Evolutionary conservation across 2,329 filamentous ascomycete genomes (phyloP).

Genomic region (Fusarium humuli): DNA sequence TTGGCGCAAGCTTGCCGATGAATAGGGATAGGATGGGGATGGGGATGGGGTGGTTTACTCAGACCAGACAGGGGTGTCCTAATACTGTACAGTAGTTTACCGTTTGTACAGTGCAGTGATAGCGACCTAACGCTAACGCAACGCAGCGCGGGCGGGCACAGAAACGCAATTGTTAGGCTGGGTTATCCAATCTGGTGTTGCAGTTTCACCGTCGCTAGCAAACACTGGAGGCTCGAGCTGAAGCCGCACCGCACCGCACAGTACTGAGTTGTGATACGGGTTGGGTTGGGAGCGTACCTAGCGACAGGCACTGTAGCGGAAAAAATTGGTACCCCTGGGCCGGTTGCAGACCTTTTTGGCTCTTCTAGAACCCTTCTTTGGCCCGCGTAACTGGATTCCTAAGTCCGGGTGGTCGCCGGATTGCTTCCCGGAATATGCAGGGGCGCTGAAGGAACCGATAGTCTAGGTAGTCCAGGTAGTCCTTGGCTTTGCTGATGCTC

Average conservation of each 20-base stretch:
- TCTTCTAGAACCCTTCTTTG: constrained; percentile 50
- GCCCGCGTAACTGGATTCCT: constrained; percentile 46
- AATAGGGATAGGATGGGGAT: constrained; percentile 23
- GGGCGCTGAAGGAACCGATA: constrained; percentile 22
- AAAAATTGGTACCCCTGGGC: constrained; percentile 28
- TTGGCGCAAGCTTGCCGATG: constrained; percentile 43
- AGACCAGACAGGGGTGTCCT: constrained; percentile 38
- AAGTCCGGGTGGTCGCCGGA: constrained; percentile 38
- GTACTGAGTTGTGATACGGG: constrained; percentile 3
- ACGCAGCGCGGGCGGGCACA: background rate
- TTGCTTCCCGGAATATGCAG: constrained; percentile 41
- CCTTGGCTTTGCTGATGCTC: constrained; percentile 20
- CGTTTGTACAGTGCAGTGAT: constrained; percentile 17
- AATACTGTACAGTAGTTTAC: constrained; percentile 15
- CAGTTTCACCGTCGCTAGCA: constrained; percentile 39
- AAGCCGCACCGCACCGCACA: background rate
- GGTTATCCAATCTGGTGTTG: constrained; percentile 1
- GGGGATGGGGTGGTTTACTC: constrained; percentile 28
- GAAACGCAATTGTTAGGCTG: background rate
- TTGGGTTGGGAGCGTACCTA: constrained; percentile 6
- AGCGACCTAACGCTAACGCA: background rate
- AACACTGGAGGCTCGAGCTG: constrained; percentile 20
- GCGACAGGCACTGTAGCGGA: background rate
- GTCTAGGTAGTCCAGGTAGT: constrained; percentile 3
- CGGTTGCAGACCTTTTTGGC: constrained; percentile 29